Evolutionary conservation across 768 basidiomycete genomes (phyloP), one percentile per base, ranked within the genome.

Genomic region (Pleurotus citrinopileatus): DNA sequence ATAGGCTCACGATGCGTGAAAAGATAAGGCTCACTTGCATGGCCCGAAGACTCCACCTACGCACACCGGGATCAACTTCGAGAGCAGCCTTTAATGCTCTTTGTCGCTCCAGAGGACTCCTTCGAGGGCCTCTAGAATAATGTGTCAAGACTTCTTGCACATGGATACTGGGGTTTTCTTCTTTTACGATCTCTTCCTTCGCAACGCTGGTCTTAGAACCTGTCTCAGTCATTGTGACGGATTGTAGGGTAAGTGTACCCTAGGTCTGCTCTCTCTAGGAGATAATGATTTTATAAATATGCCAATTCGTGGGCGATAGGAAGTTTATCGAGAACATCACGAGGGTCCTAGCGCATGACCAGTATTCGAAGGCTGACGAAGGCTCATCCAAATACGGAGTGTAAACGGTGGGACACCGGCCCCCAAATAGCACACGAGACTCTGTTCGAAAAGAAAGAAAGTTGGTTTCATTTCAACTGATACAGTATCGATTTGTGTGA

Each of bases 31-130:
- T 42, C 37, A 72, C 74, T 63, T 76, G 71, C 17, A 73, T 52
- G 17, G 75, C 75, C 13, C 68, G 62, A 55, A 62, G 58, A 42
- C 70, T 72, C 57, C 67, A 73, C 50, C 65, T 55, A 27, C 57
- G 57, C 7, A 76, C 70, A 13, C 77, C 77, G 34, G 76, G 73
- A 61, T 79, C 77, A 8, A 74, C 58, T 51, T 67, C 65, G 32
- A 75, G 57, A 17, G 76, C 77, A 23, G 66, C 71, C 23, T 69
- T 63, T 29, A 79, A 64, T 19, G 70, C 74, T 7, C 60, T 58
- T 57, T 74, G 72, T 56, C 70, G 69, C 58, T 78, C 77, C 57
- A 66, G 58, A 0, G 74, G 74, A 8, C 73, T 72, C 63, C 59
- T 64, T 8, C 59, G 61, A 13, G 55, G 47, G n/a, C n/a, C n/a